These are phyloP conservation scores for Schizochytrium sp. DNA, from an alignment of 108 stramenopile species.

Conservation along the genomic window DNA sequence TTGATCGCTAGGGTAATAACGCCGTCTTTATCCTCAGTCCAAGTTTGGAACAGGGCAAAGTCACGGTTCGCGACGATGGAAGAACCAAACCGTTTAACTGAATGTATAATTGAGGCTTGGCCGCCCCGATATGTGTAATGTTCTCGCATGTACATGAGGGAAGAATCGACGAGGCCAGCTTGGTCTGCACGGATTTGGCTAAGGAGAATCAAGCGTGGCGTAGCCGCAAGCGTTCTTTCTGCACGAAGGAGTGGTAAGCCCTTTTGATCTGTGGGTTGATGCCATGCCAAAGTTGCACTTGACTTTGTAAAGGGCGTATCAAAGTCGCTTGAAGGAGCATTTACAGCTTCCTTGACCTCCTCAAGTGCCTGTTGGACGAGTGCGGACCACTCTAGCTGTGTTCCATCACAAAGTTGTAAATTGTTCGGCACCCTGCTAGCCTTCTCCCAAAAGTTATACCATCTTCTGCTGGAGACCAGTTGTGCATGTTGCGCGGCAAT, in stretches of 20 bases:
- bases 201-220: slow-evolving; percentile 22
- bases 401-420: neutral
- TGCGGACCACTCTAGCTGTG: neutral
- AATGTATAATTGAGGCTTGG: slow-evolving; percentile 26
- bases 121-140: slow-evolving; percentile 58
- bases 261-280: neutral
- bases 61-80: slow-evolving; percentile 32
- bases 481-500: slow-evolving; percentile 14
- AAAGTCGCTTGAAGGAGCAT: neutral
- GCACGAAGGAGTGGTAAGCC: neutral
- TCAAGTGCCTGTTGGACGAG: neutral
- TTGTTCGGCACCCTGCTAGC: neutral
- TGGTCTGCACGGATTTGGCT: slow-evolving; percentile 53
- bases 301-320: neutral
- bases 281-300: slow-evolving; percentile 1
- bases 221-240: neutral
- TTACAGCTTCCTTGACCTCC: neutral
- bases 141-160: slow-evolving; percentile 45
- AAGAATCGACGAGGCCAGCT: neutral
- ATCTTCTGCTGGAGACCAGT: neutral
- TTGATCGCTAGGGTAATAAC: slow-evolving; percentile 22
- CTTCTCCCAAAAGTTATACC: slow-evolving; percentile 61
- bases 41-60: slow-evolving; percentile 33
- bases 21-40: slow-evolving; percentile 28
- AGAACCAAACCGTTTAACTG: slow-evolving; percentile 26